A percentile compares a stretch with the other conserved stretches of the same genome.
Conservation (phyloP, 371 early-diverging fungal species). For the Apophysomyces elegans region DNA sequence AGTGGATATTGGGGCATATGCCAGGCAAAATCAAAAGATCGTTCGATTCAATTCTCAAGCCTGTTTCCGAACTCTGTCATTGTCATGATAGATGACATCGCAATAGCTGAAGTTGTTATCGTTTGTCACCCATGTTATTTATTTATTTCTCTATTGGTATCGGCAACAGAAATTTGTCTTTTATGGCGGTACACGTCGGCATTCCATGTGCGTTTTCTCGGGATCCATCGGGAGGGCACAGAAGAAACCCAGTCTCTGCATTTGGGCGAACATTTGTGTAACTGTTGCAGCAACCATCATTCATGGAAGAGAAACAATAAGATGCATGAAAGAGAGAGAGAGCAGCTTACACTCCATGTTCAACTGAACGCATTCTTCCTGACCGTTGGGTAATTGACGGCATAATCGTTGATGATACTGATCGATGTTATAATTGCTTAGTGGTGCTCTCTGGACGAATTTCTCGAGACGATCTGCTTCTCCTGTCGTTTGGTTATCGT, state of each 20-base stretch:
- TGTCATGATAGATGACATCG: too few species aligned
- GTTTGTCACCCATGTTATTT: too few species aligned
- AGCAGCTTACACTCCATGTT: slow-evolving; percentile 51
- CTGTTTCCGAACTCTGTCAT: not conserved
- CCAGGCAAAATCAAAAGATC: slow-evolving; percentile 10
- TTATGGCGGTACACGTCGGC: slow-evolving; percentile 32
- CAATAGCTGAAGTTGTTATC: too few species aligned
- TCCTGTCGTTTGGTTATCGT: not conserved
- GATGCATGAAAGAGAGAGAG: not conserved
- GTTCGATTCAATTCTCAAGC: not conserved
- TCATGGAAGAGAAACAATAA: not conserved
- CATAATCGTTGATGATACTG: slow-evolving; percentile 50
- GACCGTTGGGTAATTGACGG: slow-evolving; percentile 31
- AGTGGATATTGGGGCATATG: not conserved
- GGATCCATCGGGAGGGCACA: slow-evolving; percentile 63
- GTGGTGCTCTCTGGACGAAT: slow-evolving; percentile 47
- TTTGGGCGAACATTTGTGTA: slow-evolving; percentile 60
- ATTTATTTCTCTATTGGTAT: not conserved
- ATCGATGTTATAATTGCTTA: slow-evolving; percentile 48
- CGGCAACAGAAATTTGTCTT: not conserved
- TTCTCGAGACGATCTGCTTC: slow-evolving; percentile 44
- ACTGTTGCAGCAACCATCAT: slow-evolving; percentile 25
- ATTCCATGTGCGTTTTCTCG: slow-evolving; percentile 58
- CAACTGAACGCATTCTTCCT: slow-evolving; percentile 49
- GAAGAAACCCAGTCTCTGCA: slow-evolving; percentile 63